Evolutionary conservation across 192 early-diverging fungal genomes (phyloP), one percentile per base, ranked within the genome.

Genomic region (Podila epigama): DNA sequence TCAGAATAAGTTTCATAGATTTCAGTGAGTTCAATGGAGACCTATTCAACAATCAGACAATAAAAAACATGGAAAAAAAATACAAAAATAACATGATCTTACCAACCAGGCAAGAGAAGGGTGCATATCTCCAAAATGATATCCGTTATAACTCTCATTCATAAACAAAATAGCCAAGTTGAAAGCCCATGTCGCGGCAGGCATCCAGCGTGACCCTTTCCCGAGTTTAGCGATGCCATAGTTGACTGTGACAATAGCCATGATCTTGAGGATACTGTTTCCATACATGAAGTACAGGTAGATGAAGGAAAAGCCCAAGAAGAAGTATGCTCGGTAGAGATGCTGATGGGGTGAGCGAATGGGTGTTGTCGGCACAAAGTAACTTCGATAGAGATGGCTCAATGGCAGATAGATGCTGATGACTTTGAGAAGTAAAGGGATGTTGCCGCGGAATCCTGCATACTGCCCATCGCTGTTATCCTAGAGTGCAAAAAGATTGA

Each of bases 391-490:
- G 20, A 84, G 22, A 66, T 86, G 79, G 18, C 78, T 82, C 5
- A 90, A 54, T 3, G 68, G 28, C 7, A 93, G 37, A 58, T 92
- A 85, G 7, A 75, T 58, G 32, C 83, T 34, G 12, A 81, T 57
- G n/a, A 91, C 84, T 11, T 70, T 66, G 7, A 83, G 37, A 0
- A 95, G 69, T 22, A 70, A 65, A 7, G 80, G 81, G 36, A 93
- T 70, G 82, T 92, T 87, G 69, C 88, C 79, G 11, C 94, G 79
- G 61, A 95, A 92, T 7, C 79, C 60, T 11, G 78, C 79, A 50
- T 91, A 92, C 69, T 95, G 92, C 18, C 60, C 68, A 71, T 94
- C 92, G 58, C 86, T 88, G 68, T 92, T 92, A 66, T 95, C 92
- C 87, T 90, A 58, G 29, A 27, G 41, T 35, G 28, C 15, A 5